Conservation (phyloP, 192 early-diverging fungal species). For the Chytriomyces sp. region DNA sequence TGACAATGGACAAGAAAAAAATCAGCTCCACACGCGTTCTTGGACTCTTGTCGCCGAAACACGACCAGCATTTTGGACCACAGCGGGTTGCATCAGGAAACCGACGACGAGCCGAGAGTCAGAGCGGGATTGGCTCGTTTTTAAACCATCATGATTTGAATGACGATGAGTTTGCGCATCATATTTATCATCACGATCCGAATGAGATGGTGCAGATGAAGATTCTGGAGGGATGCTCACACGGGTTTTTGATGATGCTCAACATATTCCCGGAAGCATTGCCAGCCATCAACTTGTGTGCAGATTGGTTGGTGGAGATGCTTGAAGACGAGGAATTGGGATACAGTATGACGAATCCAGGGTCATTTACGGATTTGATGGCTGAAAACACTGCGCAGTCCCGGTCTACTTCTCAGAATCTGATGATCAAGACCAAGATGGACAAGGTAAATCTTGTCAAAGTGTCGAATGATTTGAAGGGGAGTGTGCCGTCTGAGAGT, state of each 20-base stretch:
- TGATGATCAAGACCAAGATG: slow-evolving; percentile 9
- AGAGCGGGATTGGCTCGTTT: not conserved
- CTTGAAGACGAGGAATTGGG: slow-evolving; percentile 38
- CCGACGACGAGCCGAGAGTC: slow-evolving; percentile 4
- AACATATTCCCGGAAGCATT: slow-evolving; percentile 73
- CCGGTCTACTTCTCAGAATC: not conserved
- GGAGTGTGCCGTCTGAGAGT: slow-evolving; percentile 45
- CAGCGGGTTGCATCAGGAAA: not conserved
- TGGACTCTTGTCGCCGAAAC: not conserved
- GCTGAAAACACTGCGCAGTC: not conserved
- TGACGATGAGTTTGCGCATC: slow-evolving; percentile 36
- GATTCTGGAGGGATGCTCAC: slow-evolving; percentile 74
- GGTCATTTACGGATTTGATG: slow-evolving; percentile 33
- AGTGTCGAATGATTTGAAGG: slow-evolving; percentile 25
- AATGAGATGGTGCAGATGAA: slow-evolving; percentile 67
- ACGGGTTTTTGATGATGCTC: slow-evolving; percentile 70
- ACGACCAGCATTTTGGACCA: not conserved
- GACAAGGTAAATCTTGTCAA: slow-evolving; percentile 7
- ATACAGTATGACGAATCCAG: slow-evolving; percentile 27
- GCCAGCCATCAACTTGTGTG: slow-evolving; percentile 46
- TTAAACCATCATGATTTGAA: slow-evolving; percentile 4
- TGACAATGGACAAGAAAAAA: slow-evolving; percentile 15
- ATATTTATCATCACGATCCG: slow-evolving; percentile 54
- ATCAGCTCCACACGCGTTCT: not conserved
- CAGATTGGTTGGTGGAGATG: slow-evolving; percentile 52